Evolutionary conservation across 208 protist species (phyloP), one percentile per base, ranked within the genome.

Genomic region (Naegleria lovaniensis): DNA sequence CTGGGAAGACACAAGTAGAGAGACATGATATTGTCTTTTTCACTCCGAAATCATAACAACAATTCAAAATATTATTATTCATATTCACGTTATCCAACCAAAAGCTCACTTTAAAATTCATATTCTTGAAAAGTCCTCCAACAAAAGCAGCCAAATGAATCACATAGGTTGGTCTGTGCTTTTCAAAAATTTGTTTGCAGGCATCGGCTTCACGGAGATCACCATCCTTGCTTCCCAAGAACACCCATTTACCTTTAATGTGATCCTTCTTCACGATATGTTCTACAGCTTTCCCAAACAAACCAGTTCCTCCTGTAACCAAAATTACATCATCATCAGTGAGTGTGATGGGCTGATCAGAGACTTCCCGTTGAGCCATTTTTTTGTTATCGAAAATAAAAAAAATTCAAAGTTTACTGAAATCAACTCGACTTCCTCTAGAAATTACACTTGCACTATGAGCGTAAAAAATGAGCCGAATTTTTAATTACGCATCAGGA

Each of bases 1-100:
- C 97, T 33, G 97, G 97, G 91, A 98, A 98, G 87, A 98, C 96
- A 92, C 97, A 98, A 15, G 97, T 98, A 5, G 95, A 97, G 1
- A 98, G 91, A 91, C 96, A 98, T 22, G 95, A 96, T 36, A 98
- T 95, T n/a, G 95, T 88, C 91, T 97, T 97, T 19, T 95, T 85
- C 25, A 97, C 94, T 58, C 94, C 91, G 90, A 93, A 94, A 51
- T 95, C 93, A 79, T 96, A 91, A 39, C 93, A 92, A 84, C 93
- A 96, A 67, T 93, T 91, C 41, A 98, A 91, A 1, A 98, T 95
- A 92, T 98, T 98, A 89, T 98, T 95, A 92, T 99, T 98, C 87
- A 98, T 98, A 41, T 91, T 90, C 38, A 97, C 93, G 90, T 98
- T 98, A 22, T 96, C 93, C 52, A 91, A 41, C 94, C 95, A 97